Percentiles rank a stretch among this genome's conserved stretches.
phyloP scores from a whole-genome alignment of 2,329 filamentous ascomycete species.

The Colletotrichum sp. region DNA sequence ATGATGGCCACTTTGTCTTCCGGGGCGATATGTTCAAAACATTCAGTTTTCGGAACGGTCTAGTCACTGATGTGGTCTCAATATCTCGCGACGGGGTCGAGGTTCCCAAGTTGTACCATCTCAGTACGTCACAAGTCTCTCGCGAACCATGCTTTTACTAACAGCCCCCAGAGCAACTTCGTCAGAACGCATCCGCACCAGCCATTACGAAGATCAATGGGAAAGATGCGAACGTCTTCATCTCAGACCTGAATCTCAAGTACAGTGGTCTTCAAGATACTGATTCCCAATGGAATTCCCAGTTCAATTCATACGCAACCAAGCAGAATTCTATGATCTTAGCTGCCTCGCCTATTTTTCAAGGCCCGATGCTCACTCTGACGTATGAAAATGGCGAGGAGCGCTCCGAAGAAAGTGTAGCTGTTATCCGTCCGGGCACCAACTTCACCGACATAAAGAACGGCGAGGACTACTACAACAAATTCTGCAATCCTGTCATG shows the following conservation, averaged over 20 bases:
- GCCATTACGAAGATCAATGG: constrained; percentile 62
- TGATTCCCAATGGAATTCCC: constrained; percentile 56
- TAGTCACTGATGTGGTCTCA: constrained; percentile 54
- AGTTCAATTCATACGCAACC: constrained; percentile 31
- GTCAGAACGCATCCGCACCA: constrained; percentile 30
- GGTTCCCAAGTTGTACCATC: constrained; percentile 62
- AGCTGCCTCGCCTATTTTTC: constrained; percentile 29
- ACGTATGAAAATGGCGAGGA: constrained; percentile 36
- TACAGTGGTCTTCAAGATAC: constrained; percentile 57
- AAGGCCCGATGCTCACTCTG: constrained; percentile 32
- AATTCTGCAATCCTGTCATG: constrained; percentile 33
- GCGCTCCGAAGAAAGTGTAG: constrained; percentile 30
- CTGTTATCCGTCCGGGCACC: constrained; percentile 25
- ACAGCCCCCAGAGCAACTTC: constrained; percentile 3
- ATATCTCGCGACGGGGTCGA: constrained; percentile 63
- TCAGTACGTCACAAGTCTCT: constrained; percentile 34
- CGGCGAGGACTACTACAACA: constrained; percentile 40
- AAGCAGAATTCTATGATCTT: constrained; percentile 24
- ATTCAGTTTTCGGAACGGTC: constrained; percentile 46
- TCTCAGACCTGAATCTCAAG: constrained; percentile 51
- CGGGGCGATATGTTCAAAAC: constrained; percentile 58
- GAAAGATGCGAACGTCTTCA: constrained; percentile 51
- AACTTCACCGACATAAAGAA: constrained; percentile 34
- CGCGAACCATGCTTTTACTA: constrained; percentile 18
- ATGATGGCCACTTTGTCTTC: constrained; percentile 70